Evolutionary conservation across 139 green algal species (phyloP).

Genomic region (Micractinium sp.): DNA sequence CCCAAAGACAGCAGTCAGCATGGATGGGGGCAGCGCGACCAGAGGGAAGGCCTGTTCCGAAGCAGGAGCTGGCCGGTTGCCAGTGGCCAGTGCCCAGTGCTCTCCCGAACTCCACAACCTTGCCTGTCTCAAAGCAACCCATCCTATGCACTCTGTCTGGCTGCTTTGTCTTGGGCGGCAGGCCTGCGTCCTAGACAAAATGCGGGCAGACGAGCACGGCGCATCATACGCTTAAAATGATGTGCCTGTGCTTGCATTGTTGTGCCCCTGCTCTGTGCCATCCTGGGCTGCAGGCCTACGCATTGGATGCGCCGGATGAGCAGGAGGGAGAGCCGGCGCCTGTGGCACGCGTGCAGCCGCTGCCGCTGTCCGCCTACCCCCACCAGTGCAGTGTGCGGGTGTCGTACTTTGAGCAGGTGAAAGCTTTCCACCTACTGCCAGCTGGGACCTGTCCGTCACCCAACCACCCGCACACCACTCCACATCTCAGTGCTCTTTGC

Average conservation of each 20-base stretch:
- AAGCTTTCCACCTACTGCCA: neutral
- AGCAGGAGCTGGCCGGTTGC: too few species aligned
- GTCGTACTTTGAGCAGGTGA: slow-evolving; percentile 43
- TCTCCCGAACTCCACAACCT: too few species aligned
- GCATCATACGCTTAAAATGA: neutral
- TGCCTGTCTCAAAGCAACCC: too few species aligned
- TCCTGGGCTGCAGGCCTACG: neutral
- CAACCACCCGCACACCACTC: neutral
- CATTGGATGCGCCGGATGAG: slow-evolving; percentile 34
- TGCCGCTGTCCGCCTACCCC: slow-evolving; percentile 34
- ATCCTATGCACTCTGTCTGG: too few species aligned
- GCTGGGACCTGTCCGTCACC: neutral
- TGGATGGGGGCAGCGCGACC: too few species aligned
- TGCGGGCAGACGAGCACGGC: neutral
- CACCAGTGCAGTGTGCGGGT: slow-evolving; percentile 35
- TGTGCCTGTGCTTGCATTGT: neutral
- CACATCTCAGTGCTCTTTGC: neutral
- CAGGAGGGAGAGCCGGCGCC: neutral
- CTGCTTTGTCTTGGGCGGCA: too few species aligned
- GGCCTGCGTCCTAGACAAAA: too few species aligned
- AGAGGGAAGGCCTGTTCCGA: too few species aligned
- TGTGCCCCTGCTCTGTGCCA: neutral
- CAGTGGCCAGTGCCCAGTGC: too few species aligned
- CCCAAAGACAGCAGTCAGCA: too few species aligned
- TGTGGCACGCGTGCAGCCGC: slow-evolving; percentile 2